Evolutionary conservation across 495 filamentous ascomycete species (phyloP).

Genomic region (Podospora sp.): DNA sequence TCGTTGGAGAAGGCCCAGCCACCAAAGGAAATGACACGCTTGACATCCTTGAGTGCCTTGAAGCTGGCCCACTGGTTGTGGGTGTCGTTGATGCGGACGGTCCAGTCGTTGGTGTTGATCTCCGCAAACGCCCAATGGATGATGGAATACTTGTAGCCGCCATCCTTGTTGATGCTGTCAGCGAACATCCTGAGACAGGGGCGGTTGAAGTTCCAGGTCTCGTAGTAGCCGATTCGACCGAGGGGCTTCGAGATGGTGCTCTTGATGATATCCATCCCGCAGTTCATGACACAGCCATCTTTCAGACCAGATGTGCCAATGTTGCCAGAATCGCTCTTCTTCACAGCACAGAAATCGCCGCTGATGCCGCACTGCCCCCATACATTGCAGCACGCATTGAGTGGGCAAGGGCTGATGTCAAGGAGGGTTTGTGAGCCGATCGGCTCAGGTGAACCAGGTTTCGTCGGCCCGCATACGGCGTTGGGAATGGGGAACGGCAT

Average conservation of each 20-base stretch:
- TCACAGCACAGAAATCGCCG: constrained; percentile 48
- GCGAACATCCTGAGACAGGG: constrained; percentile 28
- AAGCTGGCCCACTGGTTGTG: too few species aligned
- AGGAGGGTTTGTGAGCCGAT: constrained; percentile 19
- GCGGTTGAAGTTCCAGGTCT: constrained; percentile 27
- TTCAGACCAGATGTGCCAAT: too few species aligned
- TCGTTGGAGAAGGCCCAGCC: constrained; percentile 40
- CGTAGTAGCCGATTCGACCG: constrained; percentile 28
- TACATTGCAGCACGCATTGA: constrained; percentile 36
- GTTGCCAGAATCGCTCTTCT: constrained; percentile 29
- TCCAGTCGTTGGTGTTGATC: constrained; percentile 18
- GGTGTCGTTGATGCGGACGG: too few species aligned
- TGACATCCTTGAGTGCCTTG: constrained; percentile 26
- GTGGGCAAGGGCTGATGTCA: constrained; percentile 41
- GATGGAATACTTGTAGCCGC: constrained; percentile 32
- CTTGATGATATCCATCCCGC: constrained; percentile 45
- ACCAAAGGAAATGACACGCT: constrained; percentile 42
- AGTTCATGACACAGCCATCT: constrained; percentile 52
- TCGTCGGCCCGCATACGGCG: constrained; percentile 53
- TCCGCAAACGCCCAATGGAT: constrained; percentile 34
- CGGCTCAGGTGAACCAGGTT: constrained; percentile 43
- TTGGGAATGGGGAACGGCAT: constrained; percentile 44
- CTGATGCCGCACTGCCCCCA: constrained; percentile 49
- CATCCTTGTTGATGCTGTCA: background rate
- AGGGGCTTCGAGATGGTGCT: constrained; percentile 16